A percentile compares a stretch with the other conserved stretches of the same genome.
These are phyloP conservation scores for Pseudogymnoascus sp. DNA, from an alignment of 2,329 filamentous ascomycete species.

Conservation along the genomic window DNA sequence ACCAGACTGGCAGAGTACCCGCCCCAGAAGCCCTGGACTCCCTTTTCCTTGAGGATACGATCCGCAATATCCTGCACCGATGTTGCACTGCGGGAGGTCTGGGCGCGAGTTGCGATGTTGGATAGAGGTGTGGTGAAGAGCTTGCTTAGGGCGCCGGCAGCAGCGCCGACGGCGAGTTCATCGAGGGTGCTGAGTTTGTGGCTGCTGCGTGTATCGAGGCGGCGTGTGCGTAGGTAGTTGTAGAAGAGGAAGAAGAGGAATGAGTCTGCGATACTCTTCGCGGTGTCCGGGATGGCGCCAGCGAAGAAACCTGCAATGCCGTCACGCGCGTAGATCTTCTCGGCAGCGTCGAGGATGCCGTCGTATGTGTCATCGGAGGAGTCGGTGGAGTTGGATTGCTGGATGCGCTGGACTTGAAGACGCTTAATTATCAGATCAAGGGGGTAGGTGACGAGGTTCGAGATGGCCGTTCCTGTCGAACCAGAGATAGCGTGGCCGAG, in stretches of 20 bases:
- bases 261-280: slow-evolving; percentile 65
- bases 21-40: slow-evolving; percentile 74
- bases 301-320: slow-evolving; percentile 66
- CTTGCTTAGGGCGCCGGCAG: slow-evolving; percentile 69
- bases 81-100: slow-evolving; percentile 47
- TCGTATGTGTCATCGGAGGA: slow-evolving; percentile 47
- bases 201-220: slow-evolving; percentile 24
- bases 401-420: slow-evolving; percentile 66
- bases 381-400: slow-evolving; percentile 39
- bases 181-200: slow-evolving; percentile 45
- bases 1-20: slow-evolving; percentile 78
- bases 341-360: slow-evolving; percentile 61
- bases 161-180: slow-evolving; percentile 67
- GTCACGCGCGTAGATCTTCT: slow-evolving; percentile 64
- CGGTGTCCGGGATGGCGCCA: slow-evolving; percentile 57
- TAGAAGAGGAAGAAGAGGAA: slow-evolving; percentile 87
- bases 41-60: slow-evolving; percentile 62
- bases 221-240: slow-evolving; percentile 41
- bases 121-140: slow-evolving; percentile 73
- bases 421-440: slow-evolving; percentile 76
- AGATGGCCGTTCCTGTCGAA: slow-evolving; percentile 69
- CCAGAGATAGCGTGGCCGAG: slow-evolving; percentile 78
- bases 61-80: slow-evolving; percentile 51
- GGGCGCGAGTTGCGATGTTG: slow-evolving; percentile 76
- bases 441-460: slow-evolving; percentile 74